Percentiles rank a stretch among this genome's conserved stretches.
phyloP scores from a whole-genome alignment of 2,329 filamentous ascomycete species.

The Diaporthe amygdali region DNA sequence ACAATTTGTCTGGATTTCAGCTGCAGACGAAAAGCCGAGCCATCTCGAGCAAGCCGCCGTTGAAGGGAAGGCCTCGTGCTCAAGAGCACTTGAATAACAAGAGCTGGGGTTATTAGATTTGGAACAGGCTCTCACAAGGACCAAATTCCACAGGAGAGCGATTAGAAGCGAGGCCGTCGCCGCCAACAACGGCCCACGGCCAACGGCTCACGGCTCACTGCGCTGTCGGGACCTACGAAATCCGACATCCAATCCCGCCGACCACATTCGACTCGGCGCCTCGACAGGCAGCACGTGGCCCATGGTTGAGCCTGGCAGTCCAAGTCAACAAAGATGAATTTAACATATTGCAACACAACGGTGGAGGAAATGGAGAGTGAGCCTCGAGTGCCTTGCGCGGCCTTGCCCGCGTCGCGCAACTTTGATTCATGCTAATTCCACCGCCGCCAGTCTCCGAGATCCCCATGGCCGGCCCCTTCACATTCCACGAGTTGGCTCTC shows the following conservation, averaged over 20 bases:
- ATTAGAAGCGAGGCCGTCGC: background rate
- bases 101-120: background rate
- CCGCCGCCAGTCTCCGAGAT: constrained; percentile 50
- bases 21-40: background rate
- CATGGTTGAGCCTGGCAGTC: constrained; percentile 15
- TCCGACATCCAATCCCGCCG: background rate
- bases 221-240: background rate
- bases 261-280: background rate
- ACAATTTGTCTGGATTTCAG: background rate
- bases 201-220: background rate
- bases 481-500: constrained; percentile 60
- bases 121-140: background rate
- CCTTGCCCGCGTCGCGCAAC: background rate
- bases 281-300: background rate
- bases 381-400: constrained; percentile 7
- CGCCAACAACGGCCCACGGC: background rate
- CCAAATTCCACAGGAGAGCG: background rate
- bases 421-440: constrained; percentile 36
- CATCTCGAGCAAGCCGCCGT: background rate
- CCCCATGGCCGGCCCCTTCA: constrained; percentile 51
- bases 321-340: constrained; percentile 18
- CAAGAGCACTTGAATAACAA: background rate
- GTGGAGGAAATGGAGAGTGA: constrained; percentile 30
- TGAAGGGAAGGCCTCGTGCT: background rate
- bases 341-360: constrained; percentile 24